Evolutionary conservation across 495 filamentous ascomycete genomes (phyloP).

Genomic region (Ascodesmis nigricans): DNA sequence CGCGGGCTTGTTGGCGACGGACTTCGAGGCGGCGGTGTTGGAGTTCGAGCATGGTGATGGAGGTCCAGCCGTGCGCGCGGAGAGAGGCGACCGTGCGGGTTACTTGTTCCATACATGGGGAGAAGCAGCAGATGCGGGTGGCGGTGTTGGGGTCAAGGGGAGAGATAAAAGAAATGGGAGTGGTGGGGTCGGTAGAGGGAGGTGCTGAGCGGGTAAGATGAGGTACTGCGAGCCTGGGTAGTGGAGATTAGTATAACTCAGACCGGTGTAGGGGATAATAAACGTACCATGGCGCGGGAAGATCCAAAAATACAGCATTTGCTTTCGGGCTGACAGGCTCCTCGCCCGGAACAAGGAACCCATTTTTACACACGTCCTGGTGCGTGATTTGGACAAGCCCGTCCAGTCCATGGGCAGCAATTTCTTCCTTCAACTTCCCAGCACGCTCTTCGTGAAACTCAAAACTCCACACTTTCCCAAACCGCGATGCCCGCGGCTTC

Average conservation of each 20-base stretch:
- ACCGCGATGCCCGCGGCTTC: slow-evolving; percentile 18
- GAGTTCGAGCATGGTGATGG: slow-evolving; percentile 79
- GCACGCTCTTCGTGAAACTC: slow-evolving; percentile 73
- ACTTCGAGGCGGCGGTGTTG: slow-evolving; percentile 55
- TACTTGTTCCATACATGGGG: slow-evolving; percentile 89
- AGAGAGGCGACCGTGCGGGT: slow-evolving; percentile 57
- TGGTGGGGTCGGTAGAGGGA: slow-evolving; percentile 2
- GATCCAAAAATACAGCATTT: slow-evolving; percentile 70
- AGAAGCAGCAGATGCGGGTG: slow-evolving; percentile 74
- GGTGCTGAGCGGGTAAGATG: slow-evolving; percentile 47
- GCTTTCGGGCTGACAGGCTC: slow-evolving; percentile 38
- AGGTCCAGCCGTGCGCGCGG: slow-evolving; percentile 64
- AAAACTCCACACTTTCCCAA: slow-evolving; percentile 73
- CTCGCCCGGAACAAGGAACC: slow-evolving; percentile 40
- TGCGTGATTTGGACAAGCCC: slow-evolving; percentile 60
- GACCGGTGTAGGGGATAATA: neutral
- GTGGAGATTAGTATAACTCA: slow-evolving; percentile 5
- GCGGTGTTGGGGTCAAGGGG: slow-evolving; percentile 46
- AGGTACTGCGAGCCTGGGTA: slow-evolving; percentile 45
- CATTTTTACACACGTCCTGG: slow-evolving; percentile 74
- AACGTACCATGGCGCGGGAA: slow-evolving; percentile 60
- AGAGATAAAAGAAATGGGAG: slow-evolving; percentile 1
- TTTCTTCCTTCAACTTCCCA: slow-evolving; percentile 47
- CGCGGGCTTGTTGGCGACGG: slow-evolving; percentile 34
- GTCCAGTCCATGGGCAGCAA: slow-evolving; percentile 49